phyloP scores from a whole-genome alignment of 352 stramenopile genomes.

The Phytopythium vexans region DNA sequence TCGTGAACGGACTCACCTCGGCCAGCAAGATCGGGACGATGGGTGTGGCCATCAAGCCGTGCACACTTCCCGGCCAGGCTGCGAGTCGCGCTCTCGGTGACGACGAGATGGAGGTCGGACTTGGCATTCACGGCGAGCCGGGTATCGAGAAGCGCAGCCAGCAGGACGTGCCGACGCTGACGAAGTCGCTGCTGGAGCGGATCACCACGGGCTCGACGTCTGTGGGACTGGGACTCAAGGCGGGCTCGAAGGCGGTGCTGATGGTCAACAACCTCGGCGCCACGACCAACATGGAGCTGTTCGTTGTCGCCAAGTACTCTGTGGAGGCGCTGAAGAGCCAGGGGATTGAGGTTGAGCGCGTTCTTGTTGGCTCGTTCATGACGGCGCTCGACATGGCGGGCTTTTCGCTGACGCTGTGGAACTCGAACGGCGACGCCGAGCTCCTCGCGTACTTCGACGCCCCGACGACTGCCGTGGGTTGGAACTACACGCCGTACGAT shows the following conservation, averaged over 20 bases:
- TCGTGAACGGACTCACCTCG: constrained; percentile 60
- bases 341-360: constrained; percentile 74
- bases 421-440: constrained; percentile 56
- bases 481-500: constrained; percentile 59
- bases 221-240: constrained; percentile 32
- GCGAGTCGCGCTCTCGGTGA: constrained; percentile 56
- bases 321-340: constrained; percentile 54
- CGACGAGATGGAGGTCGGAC: constrained; percentile 90
- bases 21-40: constrained; percentile 88
- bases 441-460: constrained; percentile 60
- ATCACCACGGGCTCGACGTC: constrained; percentile 37
- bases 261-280: constrained; percentile 97
- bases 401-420: constrained; percentile 90
- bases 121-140: constrained; percentile 96
- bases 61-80: constrained; percentile 90
- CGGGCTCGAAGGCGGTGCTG: constrained; percentile 54
- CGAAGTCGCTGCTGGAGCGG: constrained; percentile 47
- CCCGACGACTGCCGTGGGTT: constrained; percentile 53
- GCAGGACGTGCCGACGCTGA: constrained; percentile 44
- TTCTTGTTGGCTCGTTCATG: constrained; percentile 95
- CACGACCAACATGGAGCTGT: constrained; percentile 95
- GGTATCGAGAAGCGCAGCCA: constrained; percentile 64
- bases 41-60: constrained; percentile 93
- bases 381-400: constrained; percentile 97
- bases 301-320: constrained; percentile 87